These are phyloP conservation scores for Mucor piriformis DNA, from an alignment of 371 early-diverging fungal genomes.

Conservation along the genomic window DNA sequence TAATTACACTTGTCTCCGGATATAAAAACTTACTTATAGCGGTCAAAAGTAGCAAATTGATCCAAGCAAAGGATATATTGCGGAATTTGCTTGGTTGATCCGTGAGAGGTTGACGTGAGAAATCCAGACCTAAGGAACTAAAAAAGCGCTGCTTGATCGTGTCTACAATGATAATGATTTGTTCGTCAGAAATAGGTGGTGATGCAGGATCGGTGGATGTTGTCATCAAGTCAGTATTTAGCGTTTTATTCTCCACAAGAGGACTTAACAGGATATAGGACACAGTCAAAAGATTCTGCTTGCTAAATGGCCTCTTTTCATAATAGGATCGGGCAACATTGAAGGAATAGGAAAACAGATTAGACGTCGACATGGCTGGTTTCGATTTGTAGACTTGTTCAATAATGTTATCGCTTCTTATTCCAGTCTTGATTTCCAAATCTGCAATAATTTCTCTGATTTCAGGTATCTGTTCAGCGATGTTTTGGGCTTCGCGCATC, in stretches of 20 bases:
- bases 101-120: too few species aligned
- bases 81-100: background rate
- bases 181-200: background rate
- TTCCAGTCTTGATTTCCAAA: constrained; percentile 13
- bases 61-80: constrained; percentile 33
- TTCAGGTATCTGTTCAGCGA: constrained; percentile 28
- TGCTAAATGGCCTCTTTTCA: background rate
- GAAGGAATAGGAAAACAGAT: background rate
- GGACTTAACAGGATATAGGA: background rate
- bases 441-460: constrained; percentile 25
- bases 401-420: background rate
- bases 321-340: background rate
- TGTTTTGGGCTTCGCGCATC: constrained; percentile 13
- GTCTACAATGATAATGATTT: background rate
- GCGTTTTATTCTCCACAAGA: background rate
- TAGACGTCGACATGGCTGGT: background rate
- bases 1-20: constrained; percentile 5
- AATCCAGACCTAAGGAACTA: background rate
- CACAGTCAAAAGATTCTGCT: background rate
- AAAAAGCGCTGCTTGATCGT: background rate
- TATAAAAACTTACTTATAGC: constrained; percentile 28
- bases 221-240: background rate
- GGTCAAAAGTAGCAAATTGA: constrained; percentile 36
- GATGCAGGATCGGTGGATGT: background rate
- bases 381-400: background rate